Conservation (phyloP, 169 alveolate species). For the Plasmodium coatneyi region DNA sequence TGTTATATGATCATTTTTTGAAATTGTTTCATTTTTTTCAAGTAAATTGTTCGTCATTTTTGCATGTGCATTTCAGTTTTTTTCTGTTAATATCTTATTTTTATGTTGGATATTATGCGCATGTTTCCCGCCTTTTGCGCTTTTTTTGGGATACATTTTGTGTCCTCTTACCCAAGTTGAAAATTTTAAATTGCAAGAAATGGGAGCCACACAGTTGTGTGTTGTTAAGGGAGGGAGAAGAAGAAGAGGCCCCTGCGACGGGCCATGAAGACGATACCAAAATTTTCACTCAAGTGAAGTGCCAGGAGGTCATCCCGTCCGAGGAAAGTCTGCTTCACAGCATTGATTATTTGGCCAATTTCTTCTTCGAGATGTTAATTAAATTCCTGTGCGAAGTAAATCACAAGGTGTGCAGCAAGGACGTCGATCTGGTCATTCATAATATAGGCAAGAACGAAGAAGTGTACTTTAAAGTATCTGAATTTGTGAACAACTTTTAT, state of each 20-base stretch:
- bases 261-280: neutral
- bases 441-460: conserved; percentile 17
- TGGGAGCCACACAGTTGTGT: neutral
- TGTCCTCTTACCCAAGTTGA: neutral
- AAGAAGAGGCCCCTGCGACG: neutral
- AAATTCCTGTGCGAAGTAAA: conserved; percentile 48
- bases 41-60: conserved; percentile 4
- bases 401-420: conserved; percentile 17
- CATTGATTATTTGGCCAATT: conserved; percentile 12
- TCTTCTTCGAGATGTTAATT: conserved; percentile 49
- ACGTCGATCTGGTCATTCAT: conserved; percentile 20
- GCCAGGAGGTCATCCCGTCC: neutral
- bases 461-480: conserved; percentile 7
- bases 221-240: neutral
- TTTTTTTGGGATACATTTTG: neutral
- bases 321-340: conserved; percentile 7
- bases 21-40: conserved; percentile 24
- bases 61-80: conserved; percentile 16
- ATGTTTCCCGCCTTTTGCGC: neutral
- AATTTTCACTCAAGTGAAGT: neutral
- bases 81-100: conserved; percentile 67
- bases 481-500: conserved; percentile 29
- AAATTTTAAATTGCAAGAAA: neutral
- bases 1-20: conserved; percentile 36
- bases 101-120: conserved; percentile 52